These are phyloP conservation scores for Hypocreales sp. DNA, from an alignment of 2,329 filamentous ascomycete species.

Conservation along the genomic window DNA sequence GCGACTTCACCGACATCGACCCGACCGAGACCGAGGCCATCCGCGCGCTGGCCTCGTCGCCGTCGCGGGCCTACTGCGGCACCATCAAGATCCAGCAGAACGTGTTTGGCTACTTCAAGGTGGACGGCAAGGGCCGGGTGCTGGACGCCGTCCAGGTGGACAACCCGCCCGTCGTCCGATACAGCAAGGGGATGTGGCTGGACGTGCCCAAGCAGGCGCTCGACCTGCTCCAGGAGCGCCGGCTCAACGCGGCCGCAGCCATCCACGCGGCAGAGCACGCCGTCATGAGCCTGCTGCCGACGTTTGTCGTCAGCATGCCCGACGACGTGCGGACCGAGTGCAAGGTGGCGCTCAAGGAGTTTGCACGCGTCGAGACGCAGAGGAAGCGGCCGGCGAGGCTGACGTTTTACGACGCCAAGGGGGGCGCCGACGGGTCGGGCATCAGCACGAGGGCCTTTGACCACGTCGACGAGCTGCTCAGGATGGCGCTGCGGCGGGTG, in stretches of 20 bases:
- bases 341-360: constrained; percentile 78
- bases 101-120: constrained; percentile 94
- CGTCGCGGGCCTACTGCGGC: constrained; percentile 68
- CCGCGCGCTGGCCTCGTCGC: constrained; percentile 47
- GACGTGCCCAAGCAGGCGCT: constrained; percentile 72
- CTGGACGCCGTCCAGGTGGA: constrained; percentile 87
- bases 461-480: constrained; percentile 66
- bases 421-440: constrained; percentile 66
- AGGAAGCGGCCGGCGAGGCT: constrained; percentile 77
- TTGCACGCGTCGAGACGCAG: constrained; percentile 50
- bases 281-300: constrained; percentile 72
- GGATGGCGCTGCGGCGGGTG: constrained; percentile 61
- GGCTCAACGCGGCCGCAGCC: constrained; percentile 69
- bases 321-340: constrained; percentile 92
- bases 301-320: constrained; percentile 77
- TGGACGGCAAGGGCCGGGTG: constrained; percentile 74
- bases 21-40: constrained; percentile 85
- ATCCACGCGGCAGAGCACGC: constrained; percentile 95
- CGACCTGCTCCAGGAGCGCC: constrained; percentile 56
- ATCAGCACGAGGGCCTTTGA: constrained; percentile 91
- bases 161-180: constrained; percentile 76
- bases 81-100: constrained; percentile 72
- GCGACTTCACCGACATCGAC: constrained; percentile 89
- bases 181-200: constrained; percentile 88
- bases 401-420: constrained; percentile 92